A percentile compares a stretch with the other conserved stretches of the same genome.
Evolutionary conservation across 441 rosid species (phyloP).

Genomic region (Euphorbia schlechtendalii): DNA sequence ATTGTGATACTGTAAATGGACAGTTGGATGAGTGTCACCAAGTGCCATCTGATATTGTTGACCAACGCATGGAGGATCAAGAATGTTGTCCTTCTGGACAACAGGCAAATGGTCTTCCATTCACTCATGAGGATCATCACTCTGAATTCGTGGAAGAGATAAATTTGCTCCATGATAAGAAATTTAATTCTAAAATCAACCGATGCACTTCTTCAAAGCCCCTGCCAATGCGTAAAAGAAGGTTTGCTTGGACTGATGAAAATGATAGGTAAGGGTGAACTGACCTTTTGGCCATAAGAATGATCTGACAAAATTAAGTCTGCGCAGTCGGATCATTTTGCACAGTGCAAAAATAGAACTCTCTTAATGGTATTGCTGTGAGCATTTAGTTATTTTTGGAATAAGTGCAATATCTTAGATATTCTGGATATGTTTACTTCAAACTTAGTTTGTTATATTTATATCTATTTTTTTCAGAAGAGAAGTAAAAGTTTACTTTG

Average conservation of each 20-base stretch:
- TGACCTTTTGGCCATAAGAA: slow-evolving; percentile 10
- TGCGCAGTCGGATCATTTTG: background rate
- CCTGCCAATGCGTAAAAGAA: slow-evolving; percentile 42
- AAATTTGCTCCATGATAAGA: slow-evolving; percentile 41
- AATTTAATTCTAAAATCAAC: slow-evolving; percentile 35
- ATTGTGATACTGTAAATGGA: slow-evolving; percentile 23
- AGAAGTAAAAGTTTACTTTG: slow-evolving; percentile 4
- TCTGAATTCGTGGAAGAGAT: slow-evolving; percentile 32
- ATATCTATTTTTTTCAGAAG: background rate
- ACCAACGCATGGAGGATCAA: slow-evolving; percentile 30
- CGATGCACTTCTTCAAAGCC: slow-evolving; percentile 41
- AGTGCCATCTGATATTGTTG: slow-evolving; percentile 26
- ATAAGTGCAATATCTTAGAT: background rate
- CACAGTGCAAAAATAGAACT: background rate
- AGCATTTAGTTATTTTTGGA: background rate
- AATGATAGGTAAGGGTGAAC: slow-evolving; percentile 62
- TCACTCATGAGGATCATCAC: slow-evolving; percentile 31
- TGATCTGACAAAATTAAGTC: slow-evolving; percentile 6
- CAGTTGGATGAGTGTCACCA: slow-evolving; percentile 20
- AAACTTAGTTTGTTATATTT: background rate
- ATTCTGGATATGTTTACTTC: slow-evolving; percentile 6
- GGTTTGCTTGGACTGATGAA: slow-evolving; percentile 84
- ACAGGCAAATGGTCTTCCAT: slow-evolving; percentile 28
- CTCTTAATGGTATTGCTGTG: background rate
- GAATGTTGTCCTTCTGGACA: slow-evolving; percentile 27